phyloP scores from a whole-genome alignment of 305 asterid species.

The Fraxinus xanthoxyloides region DNA sequence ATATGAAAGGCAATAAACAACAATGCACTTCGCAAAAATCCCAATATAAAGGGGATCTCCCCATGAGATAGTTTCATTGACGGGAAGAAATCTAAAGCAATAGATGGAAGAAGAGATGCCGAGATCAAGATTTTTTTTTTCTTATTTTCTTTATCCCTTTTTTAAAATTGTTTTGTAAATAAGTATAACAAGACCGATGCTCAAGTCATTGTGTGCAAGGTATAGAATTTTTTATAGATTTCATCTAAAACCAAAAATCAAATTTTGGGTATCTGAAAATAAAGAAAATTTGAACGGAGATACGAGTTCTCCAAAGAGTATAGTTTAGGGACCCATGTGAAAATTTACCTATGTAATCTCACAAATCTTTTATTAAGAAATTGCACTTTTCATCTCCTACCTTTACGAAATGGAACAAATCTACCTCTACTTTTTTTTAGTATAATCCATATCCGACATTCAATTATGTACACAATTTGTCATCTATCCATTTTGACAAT shows the following conservation, averaged over 20 bases:
- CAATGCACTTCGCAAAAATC: no score
- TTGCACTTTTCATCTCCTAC: background rate
- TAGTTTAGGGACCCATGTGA: background rate
- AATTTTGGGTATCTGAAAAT: background rate
- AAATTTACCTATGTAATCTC: background rate
- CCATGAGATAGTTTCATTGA: no score
- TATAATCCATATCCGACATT: background rate
- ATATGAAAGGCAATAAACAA: no score
- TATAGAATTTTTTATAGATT: no score
- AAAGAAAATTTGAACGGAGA: background rate
- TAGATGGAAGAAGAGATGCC: no score
- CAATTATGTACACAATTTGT: no score
- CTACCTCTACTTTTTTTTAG: background rate
- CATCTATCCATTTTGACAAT: background rate
- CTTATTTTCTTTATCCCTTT: no score
- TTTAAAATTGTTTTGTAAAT: no score
- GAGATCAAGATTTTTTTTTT: no score
- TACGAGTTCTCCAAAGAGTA: background rate
- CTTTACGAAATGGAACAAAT: background rate
- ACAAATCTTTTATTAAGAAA: background rate
- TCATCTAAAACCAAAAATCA: background rate
- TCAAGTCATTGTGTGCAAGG: background rate
- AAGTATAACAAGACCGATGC: background rate
- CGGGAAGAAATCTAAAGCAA: no score
- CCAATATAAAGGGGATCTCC: no score